phyloP scores from a whole-genome alignment of 768 basidiomycete species.

The Galerina marginata region DNA sequence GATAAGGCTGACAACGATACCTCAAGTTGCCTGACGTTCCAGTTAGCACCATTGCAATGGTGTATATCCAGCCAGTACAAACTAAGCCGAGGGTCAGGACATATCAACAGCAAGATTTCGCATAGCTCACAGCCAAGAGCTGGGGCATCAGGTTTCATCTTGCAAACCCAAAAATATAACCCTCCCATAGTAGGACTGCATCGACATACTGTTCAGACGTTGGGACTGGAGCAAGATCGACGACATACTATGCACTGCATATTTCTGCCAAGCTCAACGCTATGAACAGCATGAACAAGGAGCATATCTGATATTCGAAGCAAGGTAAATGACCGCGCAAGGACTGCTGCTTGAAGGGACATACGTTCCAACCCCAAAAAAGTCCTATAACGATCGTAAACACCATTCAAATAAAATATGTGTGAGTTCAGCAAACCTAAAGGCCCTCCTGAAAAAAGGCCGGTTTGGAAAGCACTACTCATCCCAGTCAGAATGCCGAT shows the following conservation, averaged over 20 bases:
- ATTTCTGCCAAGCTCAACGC: constrained; percentile 62
- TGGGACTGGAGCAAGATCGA: not conserved
- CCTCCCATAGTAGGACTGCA: constrained; percentile 60
- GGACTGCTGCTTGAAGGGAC: not conserved
- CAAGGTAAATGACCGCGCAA: not conserved
- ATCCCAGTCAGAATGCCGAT: constrained; percentile 67
- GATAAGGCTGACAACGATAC: constrained; percentile 25
- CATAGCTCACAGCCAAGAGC: constrained; percentile 53
- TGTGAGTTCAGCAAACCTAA: constrained; percentile 36
- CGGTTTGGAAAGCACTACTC: constrained; percentile 65
- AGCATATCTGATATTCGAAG: constrained; percentile 58
- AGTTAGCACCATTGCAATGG: constrained; percentile 65
- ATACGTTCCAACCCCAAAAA: constrained; percentile 69
- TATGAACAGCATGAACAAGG: constrained; percentile 62
- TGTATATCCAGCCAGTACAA: constrained; percentile 62
- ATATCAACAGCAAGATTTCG: not conserved
- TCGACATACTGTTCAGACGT: not conserved
- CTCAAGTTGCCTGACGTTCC: constrained; percentile 64
- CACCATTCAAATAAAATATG: not conserved
- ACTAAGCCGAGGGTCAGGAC: constrained; percentile 20
- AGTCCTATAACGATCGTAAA: constrained; percentile 30
- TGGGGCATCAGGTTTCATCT: constrained; percentile 59
- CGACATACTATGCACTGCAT: constrained; percentile 58
- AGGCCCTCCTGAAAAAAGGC: constrained; percentile 62
- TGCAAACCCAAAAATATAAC: constrained; percentile 68